Evolutionary conservation across 139 green algal genomes (phyloP), one percentile per base, ranked within the genome.

Genomic region (Coelastrella sp.): DNA sequence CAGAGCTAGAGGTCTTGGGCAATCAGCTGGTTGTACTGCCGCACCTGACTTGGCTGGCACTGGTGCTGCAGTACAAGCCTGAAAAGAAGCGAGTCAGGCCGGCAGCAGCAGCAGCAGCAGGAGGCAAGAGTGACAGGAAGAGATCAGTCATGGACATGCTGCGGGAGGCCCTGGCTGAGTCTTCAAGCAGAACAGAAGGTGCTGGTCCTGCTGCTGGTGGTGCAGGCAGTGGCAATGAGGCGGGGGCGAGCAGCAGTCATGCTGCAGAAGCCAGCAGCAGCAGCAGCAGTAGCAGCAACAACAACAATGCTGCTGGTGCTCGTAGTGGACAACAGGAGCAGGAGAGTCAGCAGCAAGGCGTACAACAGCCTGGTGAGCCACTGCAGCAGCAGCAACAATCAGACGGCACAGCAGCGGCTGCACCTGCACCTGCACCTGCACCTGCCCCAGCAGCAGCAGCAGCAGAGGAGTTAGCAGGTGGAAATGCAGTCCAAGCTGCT

Each of bases 51-150:
- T 88, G 84, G 84, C 56, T 88, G 20, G 68, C 84, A 15, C 68
- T 88, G n/a, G 1, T 70, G 7, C 61, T 88, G 68, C 84, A 88
- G 84, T 88, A 88, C 49, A 57, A 49, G 24, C 25, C 65, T 11
- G 25, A 79, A 65, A 17, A 25, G 19, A 58, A 25, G 81, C 60
- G 22, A 6, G 11, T 75, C 15, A 49, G 6, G 81, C 58, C 60
- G 5, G 19, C 61, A 27, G 63, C 63, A 61, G 25, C 60, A 76
- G 81, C 59, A 74, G 81, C 60, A 65, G 78, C 1, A 25, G 1
- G 0, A 25, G 35, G 17, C 17, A 76, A 76, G 35, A 76, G 10
- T 25, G 7, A 27, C 17, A 76, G 19, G 68, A 8, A 76, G 19
- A 25, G 7, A 19, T 25, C 19, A 10, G 19, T 24, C 10, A 25